A percentile compares a stretch with the other conserved stretches of the same genome.
phyloP scores from a whole-genome alignment of 1,139 yeast species.

The Sporopachydermia cereana region DNA sequence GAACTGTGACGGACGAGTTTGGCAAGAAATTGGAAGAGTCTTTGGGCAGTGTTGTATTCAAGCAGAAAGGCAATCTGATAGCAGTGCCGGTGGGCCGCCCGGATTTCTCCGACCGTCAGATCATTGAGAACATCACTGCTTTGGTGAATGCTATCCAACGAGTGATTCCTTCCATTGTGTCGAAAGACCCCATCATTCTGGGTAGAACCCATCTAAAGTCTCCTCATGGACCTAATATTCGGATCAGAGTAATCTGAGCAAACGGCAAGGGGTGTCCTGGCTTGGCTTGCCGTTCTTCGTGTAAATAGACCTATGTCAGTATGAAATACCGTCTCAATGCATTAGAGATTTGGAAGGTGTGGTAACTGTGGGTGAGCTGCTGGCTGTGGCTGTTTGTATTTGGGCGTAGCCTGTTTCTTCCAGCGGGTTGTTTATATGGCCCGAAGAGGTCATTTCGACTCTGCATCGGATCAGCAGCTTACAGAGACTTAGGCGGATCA shows the following conservation, averaged over 20 bases:
- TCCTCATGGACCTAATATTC: slow-evolving; percentile 74
- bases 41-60: slow-evolving; percentile 60
- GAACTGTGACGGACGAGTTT: slow-evolving; percentile 71
- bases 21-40: slow-evolving; percentile 40
- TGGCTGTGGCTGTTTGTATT: too few species aligned
- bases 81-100: slow-evolving; percentile 70
- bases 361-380: too few species aligned
- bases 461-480: too few species aligned
- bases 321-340: too few species aligned
- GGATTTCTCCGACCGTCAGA: slow-evolving; percentile 65
- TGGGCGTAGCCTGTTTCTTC: too few species aligned
- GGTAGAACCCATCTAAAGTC: slow-evolving; percentile 63
- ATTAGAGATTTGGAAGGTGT: too few species aligned
- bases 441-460: too few species aligned
- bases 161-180: slow-evolving; percentile 42
- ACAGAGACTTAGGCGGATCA: too few species aligned
- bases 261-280: not conserved
- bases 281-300: not conserved
- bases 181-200: slow-evolving; percentile 56
- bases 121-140: slow-evolving; percentile 59
- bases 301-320: slow-evolving; percentile 5
- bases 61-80: slow-evolving; percentile 52
- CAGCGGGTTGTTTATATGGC: too few species aligned
- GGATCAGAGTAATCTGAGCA: slow-evolving; percentile 39
- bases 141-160: slow-evolving; percentile 54